Conservation (phyloP, 148 eudicot species). For the Rhododendron vialii region DNA sequence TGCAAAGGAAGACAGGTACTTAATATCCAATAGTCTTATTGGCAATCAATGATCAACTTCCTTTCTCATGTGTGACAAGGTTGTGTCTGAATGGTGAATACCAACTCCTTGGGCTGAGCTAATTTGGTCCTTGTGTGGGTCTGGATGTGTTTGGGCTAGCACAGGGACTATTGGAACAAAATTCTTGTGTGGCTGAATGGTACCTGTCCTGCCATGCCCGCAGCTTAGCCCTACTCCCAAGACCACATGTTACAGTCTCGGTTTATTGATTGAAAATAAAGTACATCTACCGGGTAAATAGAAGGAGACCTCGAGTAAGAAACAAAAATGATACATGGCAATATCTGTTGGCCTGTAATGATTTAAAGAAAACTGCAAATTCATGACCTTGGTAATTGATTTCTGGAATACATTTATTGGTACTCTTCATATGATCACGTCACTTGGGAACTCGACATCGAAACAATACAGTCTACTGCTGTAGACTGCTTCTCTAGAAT, state of each 20-base stretch:
- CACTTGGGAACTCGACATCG: neutral
- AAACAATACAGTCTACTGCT: neutral
- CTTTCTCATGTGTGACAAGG: neutral
- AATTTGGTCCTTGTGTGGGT: neutral
- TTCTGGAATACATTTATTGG: neutral
- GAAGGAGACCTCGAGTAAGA: neutral
- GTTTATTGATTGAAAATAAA: neutral
- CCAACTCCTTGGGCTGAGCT: neutral
- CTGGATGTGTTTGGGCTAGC: neutral
- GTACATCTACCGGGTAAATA: neutral
- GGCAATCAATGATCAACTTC: neutral
- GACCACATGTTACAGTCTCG: neutral
- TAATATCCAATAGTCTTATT: neutral
- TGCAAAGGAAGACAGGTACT: neutral
- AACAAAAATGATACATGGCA: neutral
- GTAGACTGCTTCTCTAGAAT: neutral
- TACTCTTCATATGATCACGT: neutral
- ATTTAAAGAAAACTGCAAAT: neutral
- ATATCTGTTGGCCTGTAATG: no score
- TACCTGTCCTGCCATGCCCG: neutral
- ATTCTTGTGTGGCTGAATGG: neutral
- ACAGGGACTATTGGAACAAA: neutral
- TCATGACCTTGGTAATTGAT: neutral
- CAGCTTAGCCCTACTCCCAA: neutral
- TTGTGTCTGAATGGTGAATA: neutral